Conservation (phyloP, 2,329 filamentous ascomycete species). For the Erysiphe neolycopersici region DNA sequence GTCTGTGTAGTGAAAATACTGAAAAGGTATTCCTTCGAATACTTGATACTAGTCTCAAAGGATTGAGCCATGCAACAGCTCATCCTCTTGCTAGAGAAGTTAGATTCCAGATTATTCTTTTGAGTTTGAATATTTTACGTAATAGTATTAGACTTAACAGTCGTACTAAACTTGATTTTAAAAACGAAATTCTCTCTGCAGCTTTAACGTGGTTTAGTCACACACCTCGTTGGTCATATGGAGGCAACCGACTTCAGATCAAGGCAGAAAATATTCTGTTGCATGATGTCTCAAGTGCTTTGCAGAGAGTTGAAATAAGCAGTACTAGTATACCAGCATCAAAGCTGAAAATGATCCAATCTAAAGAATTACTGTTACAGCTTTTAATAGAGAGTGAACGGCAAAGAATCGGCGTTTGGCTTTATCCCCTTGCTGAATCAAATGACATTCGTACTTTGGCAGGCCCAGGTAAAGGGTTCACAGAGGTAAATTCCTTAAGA, state of each 20-base stretch:
- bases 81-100: slow-evolving; percentile 80
- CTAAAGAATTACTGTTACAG: slow-evolving; percentile 63
- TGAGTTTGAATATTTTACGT: slow-evolving; percentile 53
- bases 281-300: slow-evolving; percentile 39
- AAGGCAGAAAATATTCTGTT: slow-evolving; percentile 77
- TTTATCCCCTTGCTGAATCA: slow-evolving; percentile 48
- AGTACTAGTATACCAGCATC: slow-evolving; percentile 16
- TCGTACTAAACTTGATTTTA: slow-evolving; percentile 50
- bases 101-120: slow-evolving; percentile 68
- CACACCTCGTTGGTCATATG: slow-evolving; percentile 76
- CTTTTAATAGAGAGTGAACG: slow-evolving; percentile 67
- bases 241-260: slow-evolving; percentile 74
- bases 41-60: slow-evolving; percentile 51
- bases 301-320: slow-evolving; percentile 37
- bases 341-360: slow-evolving; percentile 34
- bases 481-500: slow-evolving; percentile 13
- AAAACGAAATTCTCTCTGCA: slow-evolving; percentile 68
- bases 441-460: slow-evolving; percentile 18
- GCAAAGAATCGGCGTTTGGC: slow-evolving; percentile 64
- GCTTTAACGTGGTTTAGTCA: slow-evolving; percentile 71
- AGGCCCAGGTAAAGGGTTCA: slow-evolving; percentile 15
- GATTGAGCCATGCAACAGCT: slow-evolving; percentile 38
- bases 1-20: slow-evolving; percentile 58
- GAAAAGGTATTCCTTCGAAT: slow-evolving; percentile 62
- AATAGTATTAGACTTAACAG: slow-evolving; percentile 39